Evolutionary conservation across 2,329 filamentous ascomycete genomes (phyloP), one percentile per base, ranked within the genome.

Genomic region (Nothophaeocryptopus gaeumannii): DNA sequence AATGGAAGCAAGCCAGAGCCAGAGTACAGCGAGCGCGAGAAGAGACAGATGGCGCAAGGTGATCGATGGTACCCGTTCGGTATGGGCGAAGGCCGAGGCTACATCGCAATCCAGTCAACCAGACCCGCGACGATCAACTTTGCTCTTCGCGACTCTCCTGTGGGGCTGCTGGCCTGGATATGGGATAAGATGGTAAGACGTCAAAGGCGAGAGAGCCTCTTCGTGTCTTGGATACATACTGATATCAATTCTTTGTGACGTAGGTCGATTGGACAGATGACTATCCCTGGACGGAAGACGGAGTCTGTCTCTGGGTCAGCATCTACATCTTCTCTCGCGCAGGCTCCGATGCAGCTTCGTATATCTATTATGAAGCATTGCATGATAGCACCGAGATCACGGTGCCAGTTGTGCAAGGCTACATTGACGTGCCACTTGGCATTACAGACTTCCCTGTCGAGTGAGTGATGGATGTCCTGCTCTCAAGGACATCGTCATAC

Each of bases 41-140:
- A 72, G 29, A 68, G 67, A 0, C 81, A 81, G 0, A 62, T 80
- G 5, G 72, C 70, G 16, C 35, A 33, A 31, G 47, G 42, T 8
- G 51, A 54, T n/a, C 76, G 84, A 5, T 72, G 70, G 0, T 50
- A 68, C 0, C 85, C 80, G 79, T 88, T 88, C 65, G 47, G 51
- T 12, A n/a, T 55, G 0, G 59, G 69, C 5, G 72, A 85, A 50
- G 82, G 83, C 0, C 67, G 63, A 8, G 82, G 79, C 3, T 88
- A 89, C 65, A 74, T 78, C 55, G 53, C 74, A 1, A 68, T 79
- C 52, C 84, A 88, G 58, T 70, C 71, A 12, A 89, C 86, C 0
- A 83, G 84, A 49, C 88, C 88, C 0, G 81, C 88, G 42, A 91
- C 88, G 0, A 63, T 91, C 0, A 84, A 83, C 0, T 88, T 87